Base-by-base conservation (phyloP, 2,329 filamentous ascomycete species). In the Monosporascus sp. region DNA sequence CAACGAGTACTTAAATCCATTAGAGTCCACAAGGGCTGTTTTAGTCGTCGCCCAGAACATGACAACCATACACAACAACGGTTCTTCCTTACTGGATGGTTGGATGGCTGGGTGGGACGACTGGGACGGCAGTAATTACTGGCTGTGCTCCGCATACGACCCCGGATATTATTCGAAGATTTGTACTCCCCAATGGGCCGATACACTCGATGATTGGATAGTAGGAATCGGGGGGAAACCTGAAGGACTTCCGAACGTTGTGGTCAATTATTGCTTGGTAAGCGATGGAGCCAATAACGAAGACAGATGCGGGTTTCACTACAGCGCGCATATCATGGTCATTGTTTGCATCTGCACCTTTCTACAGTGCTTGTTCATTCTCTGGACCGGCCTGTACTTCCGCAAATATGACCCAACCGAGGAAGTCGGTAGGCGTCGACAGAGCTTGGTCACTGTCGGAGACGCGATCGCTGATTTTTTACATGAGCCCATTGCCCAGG, bases 11-110 rank as follows among this genome's bases (percentile, higher is more conserved):
- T 36, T 53, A 14, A 22, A 49, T 26, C 38, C 46, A 17, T 41
- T 45, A 8, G 46, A 41, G 31, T 48, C 46, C 5, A 53, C 46
- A 19, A 45, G 36, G 5, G 24, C 24, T 36, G 36, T 53, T 17
- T 31, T 49, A 19, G 26, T 53, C 17, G 51, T 53, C 26, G 51
- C 51, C 38, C 47, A n/a, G 16, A 53, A 53, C 19, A 53, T 45
- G 20, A 53, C 46, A 17, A 37, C 11, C 19, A 20, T 11, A 19
- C 51, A 50, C 19, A 44, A 49, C 24, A 53, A 53, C 16, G 38
- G 24, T 11, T 53, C 51, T 22, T 53, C 51, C 6, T 22, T 53
- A 16, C 9, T 53, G 8, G 37, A 49, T 34, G 51, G 51, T 9
- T 53, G 37, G 34, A 26, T 53, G 17, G 26, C 34, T 8, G 47